Evolutionary conservation across 805 yeast species (phyloP).

Genomic region (Blastobotrys mokoenaii): DNA sequence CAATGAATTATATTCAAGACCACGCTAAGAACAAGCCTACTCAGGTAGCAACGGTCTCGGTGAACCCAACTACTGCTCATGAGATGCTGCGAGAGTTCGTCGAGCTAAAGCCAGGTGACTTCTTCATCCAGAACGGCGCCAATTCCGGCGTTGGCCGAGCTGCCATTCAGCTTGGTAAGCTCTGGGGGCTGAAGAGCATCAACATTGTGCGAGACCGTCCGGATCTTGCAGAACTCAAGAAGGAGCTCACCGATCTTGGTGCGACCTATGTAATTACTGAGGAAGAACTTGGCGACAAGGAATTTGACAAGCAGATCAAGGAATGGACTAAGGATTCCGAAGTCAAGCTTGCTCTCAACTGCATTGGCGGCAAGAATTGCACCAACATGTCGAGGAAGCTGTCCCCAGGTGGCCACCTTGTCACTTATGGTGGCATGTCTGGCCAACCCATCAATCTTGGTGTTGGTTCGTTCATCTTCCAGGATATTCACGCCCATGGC

Average conservation of each 20-base stretch:
- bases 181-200: conserved; percentile 73
- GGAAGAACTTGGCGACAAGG: conserved; percentile 64
- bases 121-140: conserved; percentile 96
- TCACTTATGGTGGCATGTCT: conserved; percentile 97
- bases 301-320: conserved; percentile 49
- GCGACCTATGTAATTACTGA: conserved; percentile 90
- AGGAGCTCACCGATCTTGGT: conserved; percentile 55
- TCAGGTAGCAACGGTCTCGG: conserved; percentile 78
- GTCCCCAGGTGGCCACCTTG: conserved; percentile 61
- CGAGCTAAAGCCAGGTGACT: conserved; percentile 56
- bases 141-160: conserved; percentile 91
- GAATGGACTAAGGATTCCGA: conserved; percentile 43
- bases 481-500: conserved; percentile 76
- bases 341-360: conserved; percentile 75
- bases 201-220: conserved; percentile 84
- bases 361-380: conserved; percentile 87
- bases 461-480: conserved; percentile 82
- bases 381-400: conserved; percentile 79
- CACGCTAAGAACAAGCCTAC: conserved; percentile 31
- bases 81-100: conserved; percentile 72
- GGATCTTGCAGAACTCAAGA: conserved; percentile 52
- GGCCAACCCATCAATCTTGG: conserved; percentile 90
- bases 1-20: conserved; percentile 48
- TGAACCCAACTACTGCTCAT: conserved; percentile 89
- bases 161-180: conserved; percentile 79